Base-by-base conservation (phyloP, 1,284 basidiomycete genomes). In the Cystobasidium sp. region DNA sequence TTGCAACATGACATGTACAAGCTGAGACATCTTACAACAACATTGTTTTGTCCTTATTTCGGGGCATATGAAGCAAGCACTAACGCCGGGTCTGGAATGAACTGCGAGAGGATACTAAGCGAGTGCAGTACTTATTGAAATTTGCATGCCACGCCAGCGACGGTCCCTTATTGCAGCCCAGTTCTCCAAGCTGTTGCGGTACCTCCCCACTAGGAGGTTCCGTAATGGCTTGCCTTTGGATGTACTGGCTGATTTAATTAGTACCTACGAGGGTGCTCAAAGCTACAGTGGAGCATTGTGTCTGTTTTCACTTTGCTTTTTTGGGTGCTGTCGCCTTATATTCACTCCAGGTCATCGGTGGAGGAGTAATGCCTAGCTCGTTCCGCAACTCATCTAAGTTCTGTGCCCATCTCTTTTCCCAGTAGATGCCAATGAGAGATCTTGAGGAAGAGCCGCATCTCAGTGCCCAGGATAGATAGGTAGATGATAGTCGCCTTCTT, bases 371-470 rank as follows among this genome's bases (percentile, higher is more conserved):
- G n/a, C 93, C 92, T 20, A 96, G 84, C 80, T 94, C 91, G 75
- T 82, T 85, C 82, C 92, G 90, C 83, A 97, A 85, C 69, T 93
- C 90, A 1, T 87, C 87, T 4, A 96, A 83, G 72, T 91, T 86
- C 82, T 92, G 89, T 71, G 89, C 88, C 95, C 95, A 99, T 75
- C 94, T 85, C 82, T 93, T 87, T 83, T 99, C 96, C 97, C 96
- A 99, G 80, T 95, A 94, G 8, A 99, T 90, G 0, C 90, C 91
- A 73, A 98, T 91, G 74, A 99, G 83, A 78, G 90, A 91, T 78
- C 85, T 86, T 0, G 84, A 83, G 39, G 90, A 87, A 64, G 84
- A 87, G 37, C 89, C 87, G 0, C 93, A 91, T 74, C 88, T 88
- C 68, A 95, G 83, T 9, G 94, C 95, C 95, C 94, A 97, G 0